Conservation (phyloP, 495 filamentous ascomycete genomes). For the Neohortaea acidophila region DNA sequence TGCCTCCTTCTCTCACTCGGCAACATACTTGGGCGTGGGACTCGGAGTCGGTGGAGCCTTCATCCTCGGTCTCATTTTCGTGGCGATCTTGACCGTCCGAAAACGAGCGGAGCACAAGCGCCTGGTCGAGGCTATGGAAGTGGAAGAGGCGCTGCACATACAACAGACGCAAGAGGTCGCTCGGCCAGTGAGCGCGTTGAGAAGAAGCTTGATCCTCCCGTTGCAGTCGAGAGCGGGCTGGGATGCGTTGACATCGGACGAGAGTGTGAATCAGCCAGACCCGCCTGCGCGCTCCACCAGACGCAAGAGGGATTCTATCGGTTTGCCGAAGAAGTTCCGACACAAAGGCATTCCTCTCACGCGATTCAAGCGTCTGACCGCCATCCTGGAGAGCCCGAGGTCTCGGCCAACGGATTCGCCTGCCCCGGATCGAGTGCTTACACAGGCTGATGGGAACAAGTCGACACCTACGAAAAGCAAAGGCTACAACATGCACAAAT, state of each 20-base stretch:
- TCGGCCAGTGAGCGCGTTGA: conserved; percentile 2
- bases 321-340: conserved; percentile 5
- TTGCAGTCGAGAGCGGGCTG: conserved; percentile 11
- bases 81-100: not conserved
- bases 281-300: not conserved
- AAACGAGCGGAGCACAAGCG: not conserved
- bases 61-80: conserved; percentile 1
- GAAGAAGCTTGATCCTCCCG: conserved; percentile 4
- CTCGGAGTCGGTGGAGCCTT: conserved; percentile 4
- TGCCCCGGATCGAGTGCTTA: conserved; percentile 1
- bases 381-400: conserved; percentile 15
- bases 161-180: conserved; percentile 7
- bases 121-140: not conserved
- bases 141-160: conserved; percentile 14
- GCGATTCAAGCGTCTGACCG: conserved; percentile 13
- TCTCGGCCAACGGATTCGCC: not conserved
- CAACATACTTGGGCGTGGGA: conserved; percentile 1
- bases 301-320: conserved; percentile 7
- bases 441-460: not conserved
- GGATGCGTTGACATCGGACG: conserved; percentile 13
- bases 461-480: not conserved
- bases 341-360: conserved; percentile 9
- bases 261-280: conserved; percentile 8
- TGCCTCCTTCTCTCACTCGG: not conserved
- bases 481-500: not conserved